Base-by-base conservation (phyloP, 83 land plant genomes). In the Isoetes engelmannii region DNA sequence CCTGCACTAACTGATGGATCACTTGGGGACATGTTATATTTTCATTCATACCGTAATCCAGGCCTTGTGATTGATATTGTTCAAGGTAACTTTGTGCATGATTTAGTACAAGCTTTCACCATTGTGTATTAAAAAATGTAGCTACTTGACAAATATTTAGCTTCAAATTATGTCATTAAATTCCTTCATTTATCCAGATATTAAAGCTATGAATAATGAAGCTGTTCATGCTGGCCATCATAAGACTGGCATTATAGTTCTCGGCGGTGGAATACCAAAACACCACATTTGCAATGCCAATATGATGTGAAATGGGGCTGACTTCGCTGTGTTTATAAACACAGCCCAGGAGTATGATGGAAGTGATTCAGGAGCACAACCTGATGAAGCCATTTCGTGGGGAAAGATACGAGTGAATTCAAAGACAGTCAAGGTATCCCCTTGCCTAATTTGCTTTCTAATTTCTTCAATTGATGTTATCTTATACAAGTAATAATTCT, bases 341-440 rank as follows among this genome's bases (percentile, higher is more conserved):
- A 92, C 98, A n/a, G 98, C 89, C 19, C 96, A 92, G 63, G 98
- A 92, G 69, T 92, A 80, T 70, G 98, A 92, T 81, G 98, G 98
- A 1, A 92, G 98, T 81, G 98, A 92, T 69, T 92, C 98, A 37
- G 98, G 98, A 9, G 98, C 98, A 21, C 83, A 80, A 21, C 98
- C 98, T 59, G 98, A 92, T 79, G 98, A 92, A 75, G 98, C 98
- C 57, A 80, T 89, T 28, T 92, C 98, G 9, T 92, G 98, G 98
- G 98, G 98, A 44, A 92, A 92, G 72, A 89, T 92, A 45, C 80
- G 87, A 50, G 86, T 87, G 57, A 83, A 80, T 69, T 96, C 98
- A 17, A 85, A 81, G 64, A 76, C 89, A 54, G 86, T 92, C 55
- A 92, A 92, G 84, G 98, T 89, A 68, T n/a, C n/a, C n/a, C n/a